Evolutionary conservation across 352 stramenopile species (phyloP).

Genomic region (Blastocystis hominis): DNA sequence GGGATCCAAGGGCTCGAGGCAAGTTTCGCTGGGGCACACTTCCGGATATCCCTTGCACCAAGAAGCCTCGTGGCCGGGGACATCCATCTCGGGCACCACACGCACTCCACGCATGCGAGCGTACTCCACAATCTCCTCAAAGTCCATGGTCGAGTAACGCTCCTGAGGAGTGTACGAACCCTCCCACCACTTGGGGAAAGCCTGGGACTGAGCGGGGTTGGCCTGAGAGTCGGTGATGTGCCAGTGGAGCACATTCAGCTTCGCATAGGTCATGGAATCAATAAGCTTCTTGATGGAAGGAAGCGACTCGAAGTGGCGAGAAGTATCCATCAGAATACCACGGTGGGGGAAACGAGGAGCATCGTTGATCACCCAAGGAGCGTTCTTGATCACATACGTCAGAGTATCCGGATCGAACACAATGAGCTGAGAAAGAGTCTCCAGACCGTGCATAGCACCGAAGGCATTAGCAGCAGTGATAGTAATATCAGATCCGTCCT

Average conservation of each 20-base stretch:
- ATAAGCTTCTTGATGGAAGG: constrained; percentile 61
- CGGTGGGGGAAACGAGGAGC: constrained; percentile 64
- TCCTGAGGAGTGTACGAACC: constrained; percentile 62
- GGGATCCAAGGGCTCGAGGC: constrained; percentile 57
- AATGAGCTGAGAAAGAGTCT: constrained; percentile 59
- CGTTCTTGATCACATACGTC: constrained; percentile 33
- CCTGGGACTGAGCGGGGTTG: constrained; percentile 62
- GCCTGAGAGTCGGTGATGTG: constrained; percentile 63
- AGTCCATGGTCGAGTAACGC: constrained; percentile 57
- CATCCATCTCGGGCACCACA: constrained; percentile 60
- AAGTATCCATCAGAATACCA: constrained; percentile 68
- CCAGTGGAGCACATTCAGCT: constrained; percentile 66
- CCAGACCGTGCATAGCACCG: constrained; percentile 49
- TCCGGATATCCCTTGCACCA: constrained; percentile 59
- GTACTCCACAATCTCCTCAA: constrained; percentile 61
- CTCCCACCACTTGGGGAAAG: constrained; percentile 51
- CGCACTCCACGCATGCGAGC: constrained; percentile 58
- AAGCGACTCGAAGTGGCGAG: constrained; percentile 67
- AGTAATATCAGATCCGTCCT: constrained; percentile 29
- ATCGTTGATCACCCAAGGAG: constrained; percentile 58
- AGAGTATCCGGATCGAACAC: not conserved
- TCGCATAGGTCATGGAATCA: constrained; percentile 61
- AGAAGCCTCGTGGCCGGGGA: constrained; percentile 59
- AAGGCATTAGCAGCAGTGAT: constrained; percentile 30
- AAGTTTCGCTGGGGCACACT: constrained; percentile 27